Evolutionary conservation across 495 filamentous ascomycete genomes (phyloP).

Genomic region (Terfezia boudieri): DNA sequence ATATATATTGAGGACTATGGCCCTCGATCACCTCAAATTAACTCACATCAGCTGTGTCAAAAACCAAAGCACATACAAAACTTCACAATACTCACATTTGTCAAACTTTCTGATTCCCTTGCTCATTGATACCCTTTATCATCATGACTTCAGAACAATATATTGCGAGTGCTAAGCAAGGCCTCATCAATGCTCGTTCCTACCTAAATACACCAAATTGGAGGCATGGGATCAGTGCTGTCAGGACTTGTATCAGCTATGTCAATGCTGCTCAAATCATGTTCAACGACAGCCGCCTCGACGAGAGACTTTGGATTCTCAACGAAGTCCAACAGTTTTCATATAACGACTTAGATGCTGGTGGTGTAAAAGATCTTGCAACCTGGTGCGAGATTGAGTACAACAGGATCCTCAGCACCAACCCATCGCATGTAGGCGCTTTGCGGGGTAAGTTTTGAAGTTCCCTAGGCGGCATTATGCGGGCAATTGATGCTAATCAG

Average conservation of each 20-base stretch:
- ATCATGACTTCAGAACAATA: neutral
- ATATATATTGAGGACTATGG: no score
- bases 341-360: conserved; percentile 25
- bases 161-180: conserved; percentile 7
- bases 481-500: neutral
- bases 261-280: conserved; percentile 22
- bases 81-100: no score
- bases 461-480: neutral
- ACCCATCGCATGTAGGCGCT: conserved; percentile 23
- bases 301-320: conserved; percentile 26
- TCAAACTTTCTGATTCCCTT: neutral
- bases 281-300: conserved; percentile 17
- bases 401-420: conserved; percentile 22
- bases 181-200: conserved; percentile 8
- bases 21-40: no score
- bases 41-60: no score
- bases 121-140: neutral
- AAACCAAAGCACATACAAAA: no score
- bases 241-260: conserved; percentile 20
- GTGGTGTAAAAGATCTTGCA: conserved; percentile 24
- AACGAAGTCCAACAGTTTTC: conserved; percentile 27
- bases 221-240: conserved; percentile 15
- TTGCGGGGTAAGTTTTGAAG: conserved; percentile 21
- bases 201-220: conserved; percentile 16
- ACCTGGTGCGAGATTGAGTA: conserved; percentile 28